Base-by-base conservation (phyloP, 768 basidiomycete genomes). In the Tylopilus balloui region DNA sequence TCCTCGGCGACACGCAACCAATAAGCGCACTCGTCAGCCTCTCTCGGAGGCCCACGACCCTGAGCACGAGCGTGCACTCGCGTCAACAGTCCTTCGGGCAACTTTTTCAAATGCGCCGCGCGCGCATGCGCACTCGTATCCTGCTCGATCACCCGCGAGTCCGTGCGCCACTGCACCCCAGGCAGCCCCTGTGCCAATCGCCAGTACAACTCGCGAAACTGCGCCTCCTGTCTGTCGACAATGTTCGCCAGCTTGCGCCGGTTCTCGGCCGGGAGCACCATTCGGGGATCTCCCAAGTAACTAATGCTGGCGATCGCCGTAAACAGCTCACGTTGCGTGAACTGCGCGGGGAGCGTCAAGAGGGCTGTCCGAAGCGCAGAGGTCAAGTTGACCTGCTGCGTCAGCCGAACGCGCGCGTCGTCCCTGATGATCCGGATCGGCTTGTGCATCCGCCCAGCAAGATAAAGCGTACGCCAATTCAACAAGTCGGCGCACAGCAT, bases 361-460 rank as follows among this genome's bases (percentile, higher is more conserved):
- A 98, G 84, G 0, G 92, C 86, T n/a, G 90, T 82, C 38, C 92
- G 86, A 15, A 96, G 76, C 3, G 94, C 94, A 12, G 89, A 92
- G 12, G 85, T 81, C 37, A 96, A 78, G 75, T 99, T 99, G 63
- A 92, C 91, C 60, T 95, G 89, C 63, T 93, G 88, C 17, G 93
- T 92, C 45, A 94, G 76, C 46, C 88, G 83, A 14, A 97, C 90
- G 32, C 93, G 86, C 2, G 92, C 86, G 64, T 96, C 92, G 66
- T 94, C 89, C 68, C 84, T 84, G 69, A 96, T 87, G 61, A 95
- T 94, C 42, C 90, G 82, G 41, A 94, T 79, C 1, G 96, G 96
- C 69, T 99, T 99, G 71, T 98, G 96, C 83, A 97, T 92, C 28
- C 96, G 79, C 0, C 96, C 96, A 0, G 93, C 88, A 34, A 95